phyloP scores from a whole-genome alignment of 2,329 filamentous ascomycete species.

The Rutstroemia sydowiana region DNA sequence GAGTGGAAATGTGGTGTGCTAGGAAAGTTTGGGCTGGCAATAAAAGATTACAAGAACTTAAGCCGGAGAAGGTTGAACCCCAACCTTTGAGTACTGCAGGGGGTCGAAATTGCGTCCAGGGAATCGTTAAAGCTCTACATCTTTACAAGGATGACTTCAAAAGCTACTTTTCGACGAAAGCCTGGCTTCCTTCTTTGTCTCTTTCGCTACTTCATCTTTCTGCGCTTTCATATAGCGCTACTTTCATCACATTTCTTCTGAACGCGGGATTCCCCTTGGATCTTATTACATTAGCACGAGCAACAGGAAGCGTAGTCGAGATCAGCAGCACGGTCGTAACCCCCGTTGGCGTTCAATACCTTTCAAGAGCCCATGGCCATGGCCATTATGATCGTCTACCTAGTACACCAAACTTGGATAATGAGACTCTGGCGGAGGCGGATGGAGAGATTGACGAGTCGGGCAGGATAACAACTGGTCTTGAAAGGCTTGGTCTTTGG shows the following conservation, averaged over 20 bases:
- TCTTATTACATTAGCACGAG: slow-evolving; percentile 40
- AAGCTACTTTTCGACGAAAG: slow-evolving; percentile 33
- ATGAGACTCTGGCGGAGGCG: background rate
- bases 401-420: background rate
- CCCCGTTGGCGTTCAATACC: slow-evolving; percentile 38
- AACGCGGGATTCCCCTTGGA: slow-evolving; percentile 41
- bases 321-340: slow-evolving; percentile 46
- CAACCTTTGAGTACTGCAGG: background rate
- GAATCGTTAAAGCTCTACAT: slow-evolving; percentile 8
- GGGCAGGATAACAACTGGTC: slow-evolving; percentile 28
- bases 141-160: slow-evolving; percentile 29
- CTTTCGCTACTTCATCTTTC: slow-evolving; percentile 46
- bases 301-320: slow-evolving; percentile 42
- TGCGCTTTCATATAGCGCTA: slow-evolving; percentile 45
- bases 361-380: slow-evolving; percentile 28
- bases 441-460: slow-evolving; percentile 8
- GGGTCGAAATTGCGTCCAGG: background rate
- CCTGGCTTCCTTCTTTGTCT: slow-evolving; percentile 41
- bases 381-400: slow-evolving; percentile 16
- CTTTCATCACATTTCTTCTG: slow-evolving; percentile 49
- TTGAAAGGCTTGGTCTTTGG: slow-evolving; percentile 36
- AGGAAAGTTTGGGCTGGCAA: slow-evolving; percentile 35
- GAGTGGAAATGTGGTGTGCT: slow-evolving; percentile 35
- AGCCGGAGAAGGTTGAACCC: slow-evolving; percentile 12
- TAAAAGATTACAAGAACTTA: slow-evolving; percentile 25